Evolutionary conservation across 2,329 filamentous ascomycete genomes (phyloP), one percentile per base, ranked within the genome.

Genomic region (Neobulgaria alba): DNA sequence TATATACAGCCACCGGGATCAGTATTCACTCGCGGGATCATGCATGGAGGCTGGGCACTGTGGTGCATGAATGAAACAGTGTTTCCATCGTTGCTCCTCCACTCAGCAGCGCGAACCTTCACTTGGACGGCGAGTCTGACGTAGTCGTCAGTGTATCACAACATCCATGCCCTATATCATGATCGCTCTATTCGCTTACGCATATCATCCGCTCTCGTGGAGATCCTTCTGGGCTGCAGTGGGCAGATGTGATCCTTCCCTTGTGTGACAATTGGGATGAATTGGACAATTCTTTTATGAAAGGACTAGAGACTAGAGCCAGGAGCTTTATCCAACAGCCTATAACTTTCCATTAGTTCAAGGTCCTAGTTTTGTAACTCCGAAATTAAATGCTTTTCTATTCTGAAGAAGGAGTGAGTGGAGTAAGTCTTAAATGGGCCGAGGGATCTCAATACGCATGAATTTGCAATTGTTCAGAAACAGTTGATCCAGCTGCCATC

Each of bases 61-160:
- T n/a, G n/a, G n/a, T n/a, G n/a, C 41, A 41, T 42, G 39, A 15
- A 36, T 48, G 47, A 52, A 52, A 52, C 47, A 36, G 18, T 18
- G 34, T 36, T 44, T 45, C 35, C 23, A 30, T 38, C 36, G 41
- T 46, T 41, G 45, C 19, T 29, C 41, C 38, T 33, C 43, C 34
- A 41, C 37, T 43, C 32, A 41, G 33, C 35, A 29, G 38, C 21
- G 18, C 18, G 36, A 36, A 19, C 16, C 29, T 16, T 40, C 41
- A 18, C 23, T 7, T 39, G 21, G 35, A 33, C 20, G 30, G 21
- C 17, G 29, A 30, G 10, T 39, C n/a, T 33, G 16, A 18, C 36
- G 33, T 39, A 32, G 37, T 47, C 39, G 39, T 37, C 35, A 41
- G 47, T 45, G 39, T 45, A 45, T 49, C 44, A 49, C 29, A 17